A percentile compares a stretch with the other conserved stretches of the same genome.
phyloP scores from a whole-genome alignment of 148 eudicot species.

The Simmondsia chinensis region DNA sequence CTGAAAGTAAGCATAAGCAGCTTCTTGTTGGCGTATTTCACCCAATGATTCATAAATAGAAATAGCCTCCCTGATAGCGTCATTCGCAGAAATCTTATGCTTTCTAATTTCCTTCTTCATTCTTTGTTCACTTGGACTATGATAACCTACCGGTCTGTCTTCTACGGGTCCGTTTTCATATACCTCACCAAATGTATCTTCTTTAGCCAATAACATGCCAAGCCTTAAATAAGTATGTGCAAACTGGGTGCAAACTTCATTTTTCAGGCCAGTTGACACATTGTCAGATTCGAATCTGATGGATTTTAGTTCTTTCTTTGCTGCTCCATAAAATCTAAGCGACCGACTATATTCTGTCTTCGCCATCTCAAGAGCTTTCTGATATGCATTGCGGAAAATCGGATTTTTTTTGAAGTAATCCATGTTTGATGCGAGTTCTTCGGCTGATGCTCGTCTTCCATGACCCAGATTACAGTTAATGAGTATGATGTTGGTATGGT shows the following conservation, averaged over 20 bases:
- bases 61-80: conserved; percentile 85
- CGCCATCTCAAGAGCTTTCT: conserved; percentile 58
- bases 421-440: conserved; percentile 53
- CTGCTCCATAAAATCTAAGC: conserved; percentile 69
- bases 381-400: conserved; percentile 40
- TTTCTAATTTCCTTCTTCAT: conserved; percentile 42
- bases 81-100: conserved; percentile 77
- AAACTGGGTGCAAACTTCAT: conserved; percentile 78
- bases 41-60: conserved; percentile 78
- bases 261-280: conserved; percentile 29
- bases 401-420: conserved; percentile 43
- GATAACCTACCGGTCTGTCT: conserved; percentile 13
- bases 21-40: conserved; percentile 82
- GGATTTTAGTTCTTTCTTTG: conserved; percentile 49
- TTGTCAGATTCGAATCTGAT: conserved; percentile 28
- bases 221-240: conserved; percentile 91
- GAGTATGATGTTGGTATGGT: conserved; percentile 67
- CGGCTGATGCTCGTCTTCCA: conserved; percentile 87
- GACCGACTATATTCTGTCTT: conserved; percentile 62
- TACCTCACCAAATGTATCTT: conserved; percentile 63
- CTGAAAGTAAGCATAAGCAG: conserved; percentile 89
- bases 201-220: conserved; percentile 82
- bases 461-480: conserved; percentile 91
- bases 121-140: conserved; percentile 17
- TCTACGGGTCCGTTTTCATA: conserved; percentile 41